These are phyloP conservation scores for Dissophora ornata DNA, from an alignment of 192 early-diverging fungal species.

Conservation along the genomic window DNA sequence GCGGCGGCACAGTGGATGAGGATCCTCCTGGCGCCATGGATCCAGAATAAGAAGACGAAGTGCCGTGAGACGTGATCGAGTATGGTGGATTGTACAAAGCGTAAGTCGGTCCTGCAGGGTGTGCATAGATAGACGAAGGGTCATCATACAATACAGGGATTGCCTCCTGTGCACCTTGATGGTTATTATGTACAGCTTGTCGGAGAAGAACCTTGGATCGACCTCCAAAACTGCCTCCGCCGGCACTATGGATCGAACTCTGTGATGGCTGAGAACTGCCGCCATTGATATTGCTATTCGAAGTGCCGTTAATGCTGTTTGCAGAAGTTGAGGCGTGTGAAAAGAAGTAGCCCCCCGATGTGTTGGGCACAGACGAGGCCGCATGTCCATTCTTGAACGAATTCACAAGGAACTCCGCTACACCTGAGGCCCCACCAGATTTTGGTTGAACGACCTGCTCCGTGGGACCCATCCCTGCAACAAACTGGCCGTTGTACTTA, in stretches of 20 bases:
- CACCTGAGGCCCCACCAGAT: constrained; percentile 16
- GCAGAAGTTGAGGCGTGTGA: neutral
- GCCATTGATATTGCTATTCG: neutral
- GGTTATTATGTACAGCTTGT: constrained; percentile 4
- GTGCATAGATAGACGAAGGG: constrained; percentile 38
- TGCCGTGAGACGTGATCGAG: constrained; percentile 23
- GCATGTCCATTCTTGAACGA: constrained; percentile 36
- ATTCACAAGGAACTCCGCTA: constrained; percentile 46
- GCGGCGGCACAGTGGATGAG: constrained; percentile 29
- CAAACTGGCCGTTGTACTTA: constrained; percentile 43
- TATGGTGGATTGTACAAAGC: constrained; percentile 46
- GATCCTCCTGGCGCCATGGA: constrained; percentile 13
- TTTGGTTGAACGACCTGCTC: constrained; percentile 18
- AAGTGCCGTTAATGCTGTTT: neutral
- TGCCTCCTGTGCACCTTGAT: constrained; percentile 1
- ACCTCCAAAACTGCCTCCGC: neutral
- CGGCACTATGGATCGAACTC: neutral
- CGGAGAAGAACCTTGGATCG: constrained; percentile 15
- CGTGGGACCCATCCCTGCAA: constrained; percentile 36
- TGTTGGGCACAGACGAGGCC: constrained; percentile 18
- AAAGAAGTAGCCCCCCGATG: constrained; percentile 32
- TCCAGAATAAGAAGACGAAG: constrained; percentile 21
- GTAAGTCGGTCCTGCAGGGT: constrained; percentile 27
- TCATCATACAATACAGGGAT: constrained; percentile 21
- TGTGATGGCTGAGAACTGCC: constrained; percentile 8